Evolutionary conservation across 495 filamentous ascomycete species (phyloP).

Genomic region (Recurvomyces mirabilis): DNA sequence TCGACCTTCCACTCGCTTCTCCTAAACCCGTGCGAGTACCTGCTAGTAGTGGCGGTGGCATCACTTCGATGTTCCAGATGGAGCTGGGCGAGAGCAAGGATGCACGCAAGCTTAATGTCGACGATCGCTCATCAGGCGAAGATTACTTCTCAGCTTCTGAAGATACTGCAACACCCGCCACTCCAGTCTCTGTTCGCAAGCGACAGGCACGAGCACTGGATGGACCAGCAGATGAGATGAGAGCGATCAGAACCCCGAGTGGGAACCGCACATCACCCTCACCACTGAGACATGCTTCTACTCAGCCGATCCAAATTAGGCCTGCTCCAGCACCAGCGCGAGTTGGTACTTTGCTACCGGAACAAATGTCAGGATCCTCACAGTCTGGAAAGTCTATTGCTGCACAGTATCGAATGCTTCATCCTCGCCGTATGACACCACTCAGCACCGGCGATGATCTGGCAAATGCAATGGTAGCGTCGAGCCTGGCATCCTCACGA

Average conservation of each 20-base stretch:
- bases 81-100: slow-evolving; percentile 6
- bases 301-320: slow-evolving; percentile 2
- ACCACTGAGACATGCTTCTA: not conserved
- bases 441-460: slow-evolving; percentile 41
- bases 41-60: slow-evolving; percentile 11
- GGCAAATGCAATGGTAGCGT: slow-evolving; percentile 74
- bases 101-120: not conserved
- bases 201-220: not conserved
- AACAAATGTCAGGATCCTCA: slow-evolving; percentile 6
- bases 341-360: not conserved
- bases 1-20: slow-evolving; percentile 11
- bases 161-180: slow-evolving; percentile 1
- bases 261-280: slow-evolving; percentile 4
- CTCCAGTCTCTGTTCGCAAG: slow-evolving; percentile 2
- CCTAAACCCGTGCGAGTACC: slow-evolving; percentile 18
- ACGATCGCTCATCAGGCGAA: slow-evolving; percentile 9
- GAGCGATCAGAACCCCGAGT: not conserved
- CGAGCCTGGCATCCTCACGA: slow-evolving; percentile 67
- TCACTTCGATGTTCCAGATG: slow-evolving; percentile 20
- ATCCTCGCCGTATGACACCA: slow-evolving; percentile 26
- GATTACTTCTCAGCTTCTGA: slow-evolving; percentile 18
- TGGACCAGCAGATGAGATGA: too few relatives aligned
- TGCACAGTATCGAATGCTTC: slow-evolving; percentile 15
- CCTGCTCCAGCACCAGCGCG: not conserved
- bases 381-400: slow-evolving; percentile 12